Conservation (phyloP, 1,284 basidiomycete genomes). For the Sanguinoderma infundibulare region DNA sequence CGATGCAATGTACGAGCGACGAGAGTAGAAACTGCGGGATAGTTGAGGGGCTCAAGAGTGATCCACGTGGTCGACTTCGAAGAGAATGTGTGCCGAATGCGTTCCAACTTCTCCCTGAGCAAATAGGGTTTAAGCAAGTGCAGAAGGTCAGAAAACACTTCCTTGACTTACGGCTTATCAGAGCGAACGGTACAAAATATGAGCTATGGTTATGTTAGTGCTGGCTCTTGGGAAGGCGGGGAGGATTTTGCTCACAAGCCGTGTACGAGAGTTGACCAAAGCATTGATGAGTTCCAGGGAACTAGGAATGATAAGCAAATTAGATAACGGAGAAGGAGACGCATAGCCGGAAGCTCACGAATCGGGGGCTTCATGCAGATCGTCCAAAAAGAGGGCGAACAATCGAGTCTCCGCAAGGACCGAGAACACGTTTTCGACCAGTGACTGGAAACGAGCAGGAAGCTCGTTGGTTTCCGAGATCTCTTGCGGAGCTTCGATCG, state of each 20-base stretch:
- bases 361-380: slow-evolving; percentile 73
- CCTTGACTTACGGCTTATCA: slow-evolving; percentile 49
- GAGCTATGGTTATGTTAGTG: slow-evolving; percentile 44
- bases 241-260: slow-evolving; percentile 50
- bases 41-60: slow-evolving; percentile 59
- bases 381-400: slow-evolving; percentile 72
- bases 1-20: slow-evolving; percentile 67
- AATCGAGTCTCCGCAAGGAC: slow-evolving; percentile 69
- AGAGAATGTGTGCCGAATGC: slow-evolving; percentile 59
- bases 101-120: slow-evolving; percentile 48
- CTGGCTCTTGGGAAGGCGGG: not conserved
- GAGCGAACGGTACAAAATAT: slow-evolving; percentile 69
- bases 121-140: slow-evolving; percentile 3
- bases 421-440: slow-evolving; percentile 70
- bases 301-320: slow-evolving; percentile 35
- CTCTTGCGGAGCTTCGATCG: slow-evolving; percentile 55
- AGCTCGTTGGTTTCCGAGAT: slow-evolving; percentile 59
- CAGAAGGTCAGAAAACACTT: not conserved
- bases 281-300: slow-evolving; percentile 68
- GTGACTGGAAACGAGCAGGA: slow-evolving; percentile 66
- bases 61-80: slow-evolving; percentile 68
- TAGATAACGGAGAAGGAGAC: not conserved
- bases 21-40: slow-evolving; percentile 56
- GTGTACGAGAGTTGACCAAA: slow-evolving; percentile 63
- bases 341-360: slow-evolving; percentile 47